Percentiles rank a stretch among this genome's conserved stretches.
phyloP scores from a whole-genome alignment of 1,284 basidiomycete genomes.

The Heliocybe sulcata region DNA sequence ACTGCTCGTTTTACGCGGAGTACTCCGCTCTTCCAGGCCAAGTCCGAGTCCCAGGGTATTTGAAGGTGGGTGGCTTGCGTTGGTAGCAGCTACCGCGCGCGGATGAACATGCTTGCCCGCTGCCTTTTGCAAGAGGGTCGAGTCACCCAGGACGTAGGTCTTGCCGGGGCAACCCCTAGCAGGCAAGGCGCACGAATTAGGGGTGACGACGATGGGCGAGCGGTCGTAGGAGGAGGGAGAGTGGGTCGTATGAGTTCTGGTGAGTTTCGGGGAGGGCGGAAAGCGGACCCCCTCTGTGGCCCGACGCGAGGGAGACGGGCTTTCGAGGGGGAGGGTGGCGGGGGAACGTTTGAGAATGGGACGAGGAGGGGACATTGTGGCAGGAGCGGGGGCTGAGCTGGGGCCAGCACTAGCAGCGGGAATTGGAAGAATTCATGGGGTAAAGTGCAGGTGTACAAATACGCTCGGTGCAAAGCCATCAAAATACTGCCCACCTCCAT shows the following conservation, averaged over 20 bases:
- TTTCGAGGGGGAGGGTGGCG: slow-evolving; percentile 11
- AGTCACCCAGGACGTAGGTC: slow-evolving; percentile 45
- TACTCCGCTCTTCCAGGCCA: background rate
- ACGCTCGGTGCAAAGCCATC: background rate
- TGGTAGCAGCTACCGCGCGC: slow-evolving; percentile 23
- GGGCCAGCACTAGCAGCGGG: background rate
- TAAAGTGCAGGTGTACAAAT: background rate
- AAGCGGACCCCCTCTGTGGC: slow-evolving; percentile 37
- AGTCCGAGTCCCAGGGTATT: background rate
- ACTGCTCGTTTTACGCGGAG: slow-evolving; percentile 3
- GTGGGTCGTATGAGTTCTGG: slow-evolving; percentile 47
- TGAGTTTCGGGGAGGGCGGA: slow-evolving; percentile 47
- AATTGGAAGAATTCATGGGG: background rate
- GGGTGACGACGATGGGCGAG: slow-evolving; percentile 60
- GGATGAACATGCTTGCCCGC: slow-evolving; percentile 39
- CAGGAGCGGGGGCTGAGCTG: slow-evolving; percentile 13
- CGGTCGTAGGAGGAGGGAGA: slow-evolving; percentile 58
- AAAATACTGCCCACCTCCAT: background rate
- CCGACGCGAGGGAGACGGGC: slow-evolving; percentile 18
- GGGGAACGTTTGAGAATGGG: slow-evolving; percentile 33
- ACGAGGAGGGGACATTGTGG: slow-evolving; percentile 25
- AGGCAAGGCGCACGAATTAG: slow-evolving; percentile 60
- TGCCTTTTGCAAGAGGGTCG: slow-evolving; percentile 5
- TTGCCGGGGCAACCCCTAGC: slow-evolving; percentile 64
- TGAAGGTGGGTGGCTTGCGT: background rate